Evolutionary conservation across 2,329 filamentous ascomycete genomes (phyloP).

Genomic region (Pseudocercospora crystallina): DNA sequence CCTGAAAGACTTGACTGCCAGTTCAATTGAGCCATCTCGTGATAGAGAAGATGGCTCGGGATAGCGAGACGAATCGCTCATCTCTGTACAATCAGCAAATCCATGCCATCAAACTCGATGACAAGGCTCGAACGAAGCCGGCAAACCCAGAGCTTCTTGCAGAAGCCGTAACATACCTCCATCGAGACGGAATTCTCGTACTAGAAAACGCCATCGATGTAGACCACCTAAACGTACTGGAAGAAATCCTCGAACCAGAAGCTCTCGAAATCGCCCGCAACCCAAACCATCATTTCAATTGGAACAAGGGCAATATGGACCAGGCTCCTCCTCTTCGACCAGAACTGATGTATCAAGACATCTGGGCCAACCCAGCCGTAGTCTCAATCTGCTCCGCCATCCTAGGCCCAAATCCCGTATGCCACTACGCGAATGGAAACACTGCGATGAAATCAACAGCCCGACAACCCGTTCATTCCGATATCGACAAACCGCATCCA

Average conservation of each 20-base stretch:
- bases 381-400: constrained; percentile 56
- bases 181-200: constrained; percentile 36
- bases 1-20: neutral
- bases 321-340: constrained; percentile 40
- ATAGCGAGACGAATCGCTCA: neutral
- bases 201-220: constrained; percentile 39
- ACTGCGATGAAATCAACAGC: constrained; percentile 50
- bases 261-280: constrained; percentile 35
- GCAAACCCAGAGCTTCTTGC: constrained; percentile 17
- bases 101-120: constrained; percentile 13
- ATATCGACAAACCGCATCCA: constrained; percentile 60
- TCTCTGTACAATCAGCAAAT: constrained; percentile 8
- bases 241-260: constrained; percentile 30
- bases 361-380: constrained; percentile 45
- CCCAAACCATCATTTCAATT: constrained; percentile 33
- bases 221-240: constrained; percentile 36
- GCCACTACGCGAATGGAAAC: constrained; percentile 60
- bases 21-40: no score
- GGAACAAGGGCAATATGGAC: constrained; percentile 42
- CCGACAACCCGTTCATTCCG: constrained; percentile 59
- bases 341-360: constrained; percentile 39
- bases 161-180: constrained; percentile 22
- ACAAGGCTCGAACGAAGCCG: constrained; percentile 1
- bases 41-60: neutral
- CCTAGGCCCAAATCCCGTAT: constrained; percentile 52